Percentiles rank a stretch among this genome's conserved stretches.
Evolutionary conservation across 495 filamentous ascomycete genomes (phyloP).

Genomic region (Ascobolus immersus): DNA sequence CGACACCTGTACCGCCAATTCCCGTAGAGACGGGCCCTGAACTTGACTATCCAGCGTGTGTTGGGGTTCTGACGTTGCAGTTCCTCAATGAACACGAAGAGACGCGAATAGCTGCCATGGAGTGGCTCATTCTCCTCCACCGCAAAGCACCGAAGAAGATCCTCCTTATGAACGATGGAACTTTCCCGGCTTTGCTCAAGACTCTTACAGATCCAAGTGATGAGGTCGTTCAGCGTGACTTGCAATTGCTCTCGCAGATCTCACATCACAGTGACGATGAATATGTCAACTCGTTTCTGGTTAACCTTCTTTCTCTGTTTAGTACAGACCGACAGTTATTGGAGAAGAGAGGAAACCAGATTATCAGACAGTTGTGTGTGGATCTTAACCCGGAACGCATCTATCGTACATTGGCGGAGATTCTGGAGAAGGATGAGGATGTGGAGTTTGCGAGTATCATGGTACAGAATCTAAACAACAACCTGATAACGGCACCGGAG

Average conservation of each 20-base stretch:
- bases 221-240: slow-evolving; percentile 74
- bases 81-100: slow-evolving; percentile 94
- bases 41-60: slow-evolving; percentile 91
- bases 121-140: slow-evolving; percentile 95
- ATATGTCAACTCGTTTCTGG: slow-evolving; percentile 96
- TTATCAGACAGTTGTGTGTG: slow-evolving; percentile 83
- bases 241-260: slow-evolving; percentile 87
- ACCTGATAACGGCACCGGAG: slow-evolving; percentile 90
- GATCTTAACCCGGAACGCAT: slow-evolving; percentile 85
- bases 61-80: slow-evolving; percentile 75
- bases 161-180: slow-evolving; percentile 86
- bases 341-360: slow-evolving; percentile 81
- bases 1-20: slow-evolving; percentile 21
- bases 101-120: slow-evolving; percentile 73
- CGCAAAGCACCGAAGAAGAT: slow-evolving; percentile 61
- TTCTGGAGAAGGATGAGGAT: slow-evolving; percentile 94
- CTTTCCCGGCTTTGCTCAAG: slow-evolving; percentile 86
- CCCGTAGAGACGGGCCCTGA: slow-evolving; percentile 30
- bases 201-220: slow-evolving; percentile 90
- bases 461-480: slow-evolving; percentile 98
- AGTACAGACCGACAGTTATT: slow-evolving; percentile 75
- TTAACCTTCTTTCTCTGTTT: slow-evolving; percentile 81
- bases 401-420: slow-evolving; percentile 85
- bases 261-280: slow-evolving; percentile 87
- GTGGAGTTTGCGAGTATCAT: slow-evolving; percentile 97